Base-by-base conservation (phyloP, 2,329 filamentous ascomycete genomes). In the Pseudogymnoascus sp. region DNA sequence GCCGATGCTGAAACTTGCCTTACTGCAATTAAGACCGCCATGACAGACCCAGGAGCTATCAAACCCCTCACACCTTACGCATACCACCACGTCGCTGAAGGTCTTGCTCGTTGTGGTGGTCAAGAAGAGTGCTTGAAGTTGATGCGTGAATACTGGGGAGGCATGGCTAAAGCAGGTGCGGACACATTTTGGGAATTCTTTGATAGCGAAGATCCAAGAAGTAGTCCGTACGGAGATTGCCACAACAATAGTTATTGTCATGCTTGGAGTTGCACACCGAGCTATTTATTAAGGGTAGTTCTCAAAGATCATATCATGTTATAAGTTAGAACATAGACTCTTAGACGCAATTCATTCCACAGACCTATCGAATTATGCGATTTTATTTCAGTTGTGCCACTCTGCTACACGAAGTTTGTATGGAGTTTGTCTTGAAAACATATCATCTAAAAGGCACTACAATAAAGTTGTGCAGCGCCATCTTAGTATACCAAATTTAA, bases 111-210 rank as follows among this genome's bases (percentile, higher is more conserved):
- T 1, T 69, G 67, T 2, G 70, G 69, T 1, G 67, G 66, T 11
- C 66, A 67, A 16, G 66, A 69, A 8, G 66, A 72, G 38, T 71
- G 68, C 25, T 58, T 73, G 62, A 67, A 60, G 68, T 70, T 72
- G 64, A 70, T 71, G 65, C 62, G 23, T 58, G 69, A 65, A n/a
- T 73, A 73, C 63, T 74, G 72, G 72, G 72, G 72, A 11, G 68
- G 69, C 1, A 74, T 74, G 72, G 67, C 69, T 1, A 65, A 62
- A 19, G 70, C 69, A 23, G 72, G 72, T 2, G 72, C 71, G 5
- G 71, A 73, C 62, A 73, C 72, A 5, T 74, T 74, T 55, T 73
- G 72, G 72, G 72, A 73, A 61, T 71, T 67, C 58, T 74, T 69
- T 52, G 68, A 74, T 63, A 64, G 61, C 2, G 62, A 64, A 3